phyloP scores from a whole-genome alignment of 306 rosid genomes.

The Lagenaria siceraria region DNA sequence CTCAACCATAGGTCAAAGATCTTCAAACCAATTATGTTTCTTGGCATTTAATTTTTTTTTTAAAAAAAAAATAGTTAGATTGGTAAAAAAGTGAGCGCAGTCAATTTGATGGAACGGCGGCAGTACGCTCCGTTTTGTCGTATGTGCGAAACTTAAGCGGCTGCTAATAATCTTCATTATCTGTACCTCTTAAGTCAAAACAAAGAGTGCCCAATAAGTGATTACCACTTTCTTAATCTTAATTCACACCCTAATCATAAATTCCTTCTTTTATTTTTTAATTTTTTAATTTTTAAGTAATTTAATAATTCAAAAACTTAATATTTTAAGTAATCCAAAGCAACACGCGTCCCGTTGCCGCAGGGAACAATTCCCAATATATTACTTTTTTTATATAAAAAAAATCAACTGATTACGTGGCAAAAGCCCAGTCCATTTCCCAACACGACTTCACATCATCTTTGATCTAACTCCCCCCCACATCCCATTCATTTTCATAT shows the following conservation, averaged over 20 bases:
- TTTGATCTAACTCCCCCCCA: neutral
- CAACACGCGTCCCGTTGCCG: neutral
- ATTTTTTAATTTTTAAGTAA: neutral
- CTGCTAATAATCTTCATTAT: neutral
- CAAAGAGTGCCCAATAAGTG: neutral
- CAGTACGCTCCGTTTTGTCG: neutral
- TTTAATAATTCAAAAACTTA: neutral
- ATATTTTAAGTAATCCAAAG: constrained; percentile 1
- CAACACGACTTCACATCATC: neutral
- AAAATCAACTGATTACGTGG: neutral
- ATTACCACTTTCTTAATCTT: neutral
- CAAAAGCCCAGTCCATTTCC: neutral
- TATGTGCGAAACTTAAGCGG: neutral
- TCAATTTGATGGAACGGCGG: neutral
- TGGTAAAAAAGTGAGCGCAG: neutral
- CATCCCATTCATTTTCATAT: neutral
- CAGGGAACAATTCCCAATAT: neutral
- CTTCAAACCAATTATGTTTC: too few relatives aligned
- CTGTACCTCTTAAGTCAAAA: neutral
- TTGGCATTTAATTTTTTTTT: too few relatives aligned
- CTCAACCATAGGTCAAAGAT: too few relatives aligned
- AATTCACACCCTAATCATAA: too few relatives aligned
- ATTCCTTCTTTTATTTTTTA: neutral
- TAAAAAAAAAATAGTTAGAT: neutral
- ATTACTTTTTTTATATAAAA: neutral